These are phyloP conservation scores for Cyberlindnera samutprakarnensis DNA, from an alignment of 805 yeast species.

Conservation along the genomic window DNA sequence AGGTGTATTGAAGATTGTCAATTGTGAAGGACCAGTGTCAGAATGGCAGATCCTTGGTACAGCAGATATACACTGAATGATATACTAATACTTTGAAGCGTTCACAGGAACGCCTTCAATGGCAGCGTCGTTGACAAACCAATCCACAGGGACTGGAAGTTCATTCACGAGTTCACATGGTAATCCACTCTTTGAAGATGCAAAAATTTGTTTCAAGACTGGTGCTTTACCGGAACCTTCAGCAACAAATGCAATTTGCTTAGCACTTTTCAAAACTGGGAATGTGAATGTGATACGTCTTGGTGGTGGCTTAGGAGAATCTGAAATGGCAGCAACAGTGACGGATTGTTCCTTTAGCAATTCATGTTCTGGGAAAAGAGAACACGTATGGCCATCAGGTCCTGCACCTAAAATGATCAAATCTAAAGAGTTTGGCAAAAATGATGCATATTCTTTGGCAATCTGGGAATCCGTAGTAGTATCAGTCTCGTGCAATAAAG, in stretches of 20 bases:
- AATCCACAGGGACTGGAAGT: slow-evolving; percentile 47
- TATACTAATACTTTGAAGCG: slow-evolving; percentile 16
- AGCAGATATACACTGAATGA: slow-evolving; percentile 24
- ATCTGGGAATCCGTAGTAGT: slow-evolving; percentile 40
- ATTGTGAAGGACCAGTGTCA: slow-evolving; percentile 63
- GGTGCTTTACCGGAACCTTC: slow-evolving; percentile 82
- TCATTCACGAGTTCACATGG: slow-evolving; percentile 76
- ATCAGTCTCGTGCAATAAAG: slow-evolving; percentile 48
- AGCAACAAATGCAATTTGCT: slow-evolving; percentile 69
- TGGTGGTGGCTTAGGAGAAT: slow-evolving; percentile 92
- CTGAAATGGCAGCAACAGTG: slow-evolving; percentile 57
- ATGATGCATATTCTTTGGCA: slow-evolving; percentile 54
- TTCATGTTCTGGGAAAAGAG: slow-evolving; percentile 80
- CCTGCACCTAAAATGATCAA: slow-evolving; percentile 82
- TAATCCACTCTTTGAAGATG: slow-evolving; percentile 35
- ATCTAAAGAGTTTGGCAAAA: slow-evolving; percentile 51
- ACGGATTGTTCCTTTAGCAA: slow-evolving; percentile 48
- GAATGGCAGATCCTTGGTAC: slow-evolving; percentile 61
- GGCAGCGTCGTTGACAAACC: slow-evolving; percentile 86
- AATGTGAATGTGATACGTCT: slow-evolving; percentile 86
- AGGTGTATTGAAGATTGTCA: slow-evolving; percentile 52
- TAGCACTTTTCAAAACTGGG: slow-evolving; percentile 51
- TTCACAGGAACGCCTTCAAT: slow-evolving; percentile 45
- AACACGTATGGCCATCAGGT: slow-evolving; percentile 95
- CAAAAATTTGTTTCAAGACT: slow-evolving; percentile 64